Percentiles rank a stretch among this genome's conserved stretches.
Conservation (phyloP, 2,329 filamentous ascomycete species). For the Pseudocercospora fijiensis region DNA sequence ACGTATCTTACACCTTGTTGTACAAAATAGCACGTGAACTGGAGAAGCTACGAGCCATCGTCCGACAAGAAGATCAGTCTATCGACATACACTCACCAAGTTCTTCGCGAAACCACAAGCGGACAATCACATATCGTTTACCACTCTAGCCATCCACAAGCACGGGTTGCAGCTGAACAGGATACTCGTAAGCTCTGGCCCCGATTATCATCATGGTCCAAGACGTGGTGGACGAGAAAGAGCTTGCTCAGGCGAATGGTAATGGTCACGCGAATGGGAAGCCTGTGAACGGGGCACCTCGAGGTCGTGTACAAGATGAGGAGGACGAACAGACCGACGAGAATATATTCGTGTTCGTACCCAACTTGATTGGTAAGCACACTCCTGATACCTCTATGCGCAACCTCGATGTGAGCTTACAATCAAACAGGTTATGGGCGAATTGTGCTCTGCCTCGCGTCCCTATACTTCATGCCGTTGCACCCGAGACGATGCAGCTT, state of each 20-base stretch:
- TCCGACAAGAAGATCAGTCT: neutral
- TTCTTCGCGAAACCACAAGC: neutral
- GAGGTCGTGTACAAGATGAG: conserved; percentile 16
- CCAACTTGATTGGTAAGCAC: conserved; percentile 52
- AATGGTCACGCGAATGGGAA: conserved; percentile 24
- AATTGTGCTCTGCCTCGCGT: conserved; percentile 69
- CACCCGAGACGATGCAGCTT: conserved; percentile 93
- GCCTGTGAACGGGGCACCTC: conserved; percentile 26
- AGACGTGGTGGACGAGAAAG: conserved; percentile 26
- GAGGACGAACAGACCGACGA: conserved; percentile 40
- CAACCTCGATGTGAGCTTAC: conserved; percentile 1
- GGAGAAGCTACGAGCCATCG: neutral
- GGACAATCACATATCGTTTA: neutral
- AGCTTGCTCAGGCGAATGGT: conserved; percentile 21
- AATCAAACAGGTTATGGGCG: conserved; percentile 48
- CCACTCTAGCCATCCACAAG: neutral
- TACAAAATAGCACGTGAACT: conserved; percentile 7
- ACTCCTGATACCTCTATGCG: neutral
- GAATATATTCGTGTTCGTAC: conserved; percentile 57
- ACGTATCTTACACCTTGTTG: conserved; percentile 6
- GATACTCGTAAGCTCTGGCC: neutral
- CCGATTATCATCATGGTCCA: conserved; percentile 24
- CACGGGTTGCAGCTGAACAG: neutral
- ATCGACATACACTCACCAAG: neutral
- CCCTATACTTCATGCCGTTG: conserved; percentile 98